These are phyloP conservation scores for Umbelopsis vinacea DNA, from an alignment of 192 early-diverging fungal genomes.

Conservation along the genomic window DNA sequence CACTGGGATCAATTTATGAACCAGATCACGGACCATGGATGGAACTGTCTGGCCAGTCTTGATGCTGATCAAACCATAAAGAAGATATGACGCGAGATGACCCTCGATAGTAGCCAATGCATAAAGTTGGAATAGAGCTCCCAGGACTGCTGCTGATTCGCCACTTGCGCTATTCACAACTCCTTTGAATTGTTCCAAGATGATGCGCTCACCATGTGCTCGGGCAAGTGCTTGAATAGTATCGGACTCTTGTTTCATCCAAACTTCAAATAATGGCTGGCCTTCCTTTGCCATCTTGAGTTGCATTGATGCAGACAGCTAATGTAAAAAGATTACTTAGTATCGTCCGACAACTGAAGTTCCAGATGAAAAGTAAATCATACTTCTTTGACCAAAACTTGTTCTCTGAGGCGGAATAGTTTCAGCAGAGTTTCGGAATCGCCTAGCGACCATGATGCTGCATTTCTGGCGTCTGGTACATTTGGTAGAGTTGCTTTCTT, in stretches of 20 bases:
- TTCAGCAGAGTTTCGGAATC: conserved; percentile 49
- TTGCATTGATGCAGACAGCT: conserved; percentile 56
- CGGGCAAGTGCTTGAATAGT: conserved; percentile 67
- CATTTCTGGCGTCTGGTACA: conserved; percentile 43
- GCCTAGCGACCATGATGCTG: conserved; percentile 53
- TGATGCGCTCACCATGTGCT: conserved; percentile 69
- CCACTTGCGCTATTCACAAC: conserved; percentile 42
- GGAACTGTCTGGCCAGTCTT: conserved; percentile 49
- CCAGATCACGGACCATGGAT: conserved; percentile 48
- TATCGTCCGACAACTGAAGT: not conserved
- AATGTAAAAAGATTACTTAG: not conserved
- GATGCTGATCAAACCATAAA: conserved; percentile 51
- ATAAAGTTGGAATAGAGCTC: conserved; percentile 54
- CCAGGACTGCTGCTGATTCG: conserved; percentile 37
- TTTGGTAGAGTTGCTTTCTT: conserved; percentile 45
- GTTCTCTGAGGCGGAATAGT: conserved; percentile 51
- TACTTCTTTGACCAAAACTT: conserved; percentile 51
- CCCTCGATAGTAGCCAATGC: conserved; percentile 50
- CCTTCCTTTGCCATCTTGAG: conserved; percentile 51
- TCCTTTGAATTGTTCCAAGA: conserved; percentile 58
- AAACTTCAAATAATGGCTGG: conserved; percentile 66
- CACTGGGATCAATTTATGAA: conserved; percentile 57
- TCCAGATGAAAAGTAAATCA: not conserved
- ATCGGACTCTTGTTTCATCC: conserved; percentile 79
- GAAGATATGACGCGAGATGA: conserved; percentile 64